Evolutionary conservation across 1,284 basidiomycete species (phyloP).

Genomic region (Ceratobasidium sp.): DNA sequence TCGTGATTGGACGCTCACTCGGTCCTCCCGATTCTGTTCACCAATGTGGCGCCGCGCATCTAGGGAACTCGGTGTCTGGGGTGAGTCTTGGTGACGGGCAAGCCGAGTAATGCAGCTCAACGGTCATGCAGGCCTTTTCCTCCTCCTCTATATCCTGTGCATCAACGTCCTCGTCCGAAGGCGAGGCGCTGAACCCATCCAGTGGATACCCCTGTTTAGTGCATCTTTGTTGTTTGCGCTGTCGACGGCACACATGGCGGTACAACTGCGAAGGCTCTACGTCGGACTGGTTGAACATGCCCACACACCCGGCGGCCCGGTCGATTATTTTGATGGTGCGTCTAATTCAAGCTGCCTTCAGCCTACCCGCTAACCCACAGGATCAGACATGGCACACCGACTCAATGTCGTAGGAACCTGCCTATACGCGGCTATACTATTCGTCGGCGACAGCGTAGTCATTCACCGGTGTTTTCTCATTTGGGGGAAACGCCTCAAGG

Average conservation of each 20-base stretch:
- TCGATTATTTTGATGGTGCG: constrained; percentile 6
- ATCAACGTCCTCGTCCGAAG: constrained; percentile 9
- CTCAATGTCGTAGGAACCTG: constrained; percentile 11
- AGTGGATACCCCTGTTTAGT: constrained; percentile 18
- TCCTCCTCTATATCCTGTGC: constrained; percentile 19
- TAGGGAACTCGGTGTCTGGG: constrained; percentile 26
- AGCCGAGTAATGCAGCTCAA: not conserved
- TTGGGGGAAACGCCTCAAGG: constrained; percentile 6
- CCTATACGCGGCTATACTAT: constrained; percentile 15
- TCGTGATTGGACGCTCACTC: not conserved
- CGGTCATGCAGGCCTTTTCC: constrained; percentile 4
- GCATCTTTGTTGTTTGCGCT: constrained; percentile 16
- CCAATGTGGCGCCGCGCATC: constrained; percentile 1
- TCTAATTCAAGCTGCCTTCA: not conserved
- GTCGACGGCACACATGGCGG: not conserved
- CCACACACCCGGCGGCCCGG: constrained; percentile 5
- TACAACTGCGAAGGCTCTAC: constrained; percentile 29
- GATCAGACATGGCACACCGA: not conserved
- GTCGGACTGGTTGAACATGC: constrained; percentile 10
- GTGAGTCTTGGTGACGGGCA: not conserved
- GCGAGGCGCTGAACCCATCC: constrained; percentile 4
- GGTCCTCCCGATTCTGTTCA: not conserved
- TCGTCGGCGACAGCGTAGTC: constrained; percentile 25
- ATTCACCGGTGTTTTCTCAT: constrained; percentile 36
- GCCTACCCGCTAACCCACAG: constrained; percentile 2